phyloP scores from a whole-genome alignment of 345 rosid genomes.

The Sisymbrium irio region DNA sequence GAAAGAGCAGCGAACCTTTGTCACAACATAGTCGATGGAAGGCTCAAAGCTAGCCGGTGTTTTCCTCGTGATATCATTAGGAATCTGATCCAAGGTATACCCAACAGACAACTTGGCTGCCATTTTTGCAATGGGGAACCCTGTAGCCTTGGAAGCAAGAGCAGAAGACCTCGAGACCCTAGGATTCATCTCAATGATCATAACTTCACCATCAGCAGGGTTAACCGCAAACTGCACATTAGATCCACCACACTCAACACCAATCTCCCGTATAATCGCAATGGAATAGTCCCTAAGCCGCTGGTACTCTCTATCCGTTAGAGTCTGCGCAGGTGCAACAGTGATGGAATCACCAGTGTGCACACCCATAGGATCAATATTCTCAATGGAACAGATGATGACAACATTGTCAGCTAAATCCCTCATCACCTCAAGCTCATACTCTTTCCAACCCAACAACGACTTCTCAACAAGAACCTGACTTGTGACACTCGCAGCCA shows the following conservation, averaged over 20 bases:
- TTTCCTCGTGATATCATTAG: constrained; percentile 96
- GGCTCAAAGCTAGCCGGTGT: constrained; percentile 99
- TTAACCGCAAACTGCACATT: constrained; percentile 97
- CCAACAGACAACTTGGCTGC: constrained; percentile 97
- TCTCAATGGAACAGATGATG: constrained; percentile 93
- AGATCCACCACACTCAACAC: constrained; percentile 99
- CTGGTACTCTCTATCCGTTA: constrained; percentile 95
- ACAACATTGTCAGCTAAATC: constrained; percentile 98
- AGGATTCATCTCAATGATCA: constrained; percentile 99
- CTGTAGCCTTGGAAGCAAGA: constrained; percentile 96
- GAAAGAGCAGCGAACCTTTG: constrained; percentile 56
- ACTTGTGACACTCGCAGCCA: constrained; percentile 81
- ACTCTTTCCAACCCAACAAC: constrained; percentile 93
- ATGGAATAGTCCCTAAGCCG: constrained; percentile 87
- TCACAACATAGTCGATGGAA: constrained; percentile 94
- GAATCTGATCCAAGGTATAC: constrained; percentile 91
- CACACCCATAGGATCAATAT: constrained; percentile 97
- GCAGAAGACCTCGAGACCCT: constrained; percentile 98
- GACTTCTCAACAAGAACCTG: constrained; percentile 98
- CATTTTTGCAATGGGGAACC: constrained; percentile 98
- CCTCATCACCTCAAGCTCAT: constrained; percentile 96
- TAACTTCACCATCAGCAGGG: constrained; percentile 95
- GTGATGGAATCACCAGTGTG: constrained; percentile 98
- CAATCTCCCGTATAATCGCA: constrained; percentile 92
- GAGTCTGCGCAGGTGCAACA: constrained; percentile 96